Base-by-base conservation (phyloP, 495 filamentous ascomycete genomes). In the Lineolata rhizophorae region DNA sequence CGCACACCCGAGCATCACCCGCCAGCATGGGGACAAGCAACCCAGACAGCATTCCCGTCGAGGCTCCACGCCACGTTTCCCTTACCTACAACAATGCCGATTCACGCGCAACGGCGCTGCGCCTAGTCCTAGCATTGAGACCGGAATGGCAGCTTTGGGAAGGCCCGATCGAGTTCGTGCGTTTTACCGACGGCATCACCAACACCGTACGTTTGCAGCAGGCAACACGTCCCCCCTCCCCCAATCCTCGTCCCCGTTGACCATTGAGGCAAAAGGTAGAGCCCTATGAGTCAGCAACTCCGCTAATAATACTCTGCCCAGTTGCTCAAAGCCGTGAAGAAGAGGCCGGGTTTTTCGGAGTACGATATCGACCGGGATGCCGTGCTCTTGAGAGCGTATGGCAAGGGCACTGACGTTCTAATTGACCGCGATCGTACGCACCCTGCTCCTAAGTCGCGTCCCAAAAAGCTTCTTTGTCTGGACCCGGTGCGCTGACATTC, bases 131-230 rank as follows among this genome's bases (percentile, higher is more conserved):
- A 32, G 65, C 79, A 14, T 59, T 94, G 22, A 67, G 71, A 28
- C 90, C 81, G 4, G 67, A 85, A 43, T 97, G 87, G 87, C 64
- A 72, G 37, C 60, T 65, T 12, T 54, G 63, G 1, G 67, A 62
- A 31, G 81, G 78, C 34, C 68, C 71, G n/a, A 65, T 97, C 38
- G 76, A 84, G 48, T 80, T 95, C 43, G 63, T 81, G 30, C 69
- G 72, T 29, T 97, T 95, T 58, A 97, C 79, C 18, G 87, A 97
- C 48, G 87, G 87, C 41, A 97, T 97, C 52, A 97, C 87, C 28
- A 97, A 97, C 53, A 94, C 85, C 37, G 72, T 77, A 54, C 38
- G 68, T 68, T 42, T 29, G 29, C 24, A 18, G 19, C 18, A 35
- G 27, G 9, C 12, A 37, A n/a, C n/a, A n/a, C n/a, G n/a, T n/a